phyloP scores from a whole-genome alignment of 1,139 yeast genomes.

The Pichia sorboxylosa region DNA sequence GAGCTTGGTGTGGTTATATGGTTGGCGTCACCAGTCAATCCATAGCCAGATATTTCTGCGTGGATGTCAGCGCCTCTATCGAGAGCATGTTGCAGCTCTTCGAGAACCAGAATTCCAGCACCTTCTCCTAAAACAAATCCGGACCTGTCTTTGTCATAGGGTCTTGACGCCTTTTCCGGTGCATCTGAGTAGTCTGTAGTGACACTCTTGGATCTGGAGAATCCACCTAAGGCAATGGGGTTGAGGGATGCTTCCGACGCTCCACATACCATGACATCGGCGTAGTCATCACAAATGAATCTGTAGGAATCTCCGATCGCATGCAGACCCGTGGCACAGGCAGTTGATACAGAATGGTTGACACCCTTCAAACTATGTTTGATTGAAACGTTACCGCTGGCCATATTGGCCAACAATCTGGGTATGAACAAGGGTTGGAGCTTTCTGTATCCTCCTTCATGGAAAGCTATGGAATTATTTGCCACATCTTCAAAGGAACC shows the following conservation, averaged over 20 bases:
- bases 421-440: conserved; percentile 86
- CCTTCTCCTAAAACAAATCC: conserved; percentile 97
- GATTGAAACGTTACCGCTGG: conserved; percentile 84
- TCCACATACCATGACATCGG: conserved; percentile 84
- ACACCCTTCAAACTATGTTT: conserved; percentile 71
- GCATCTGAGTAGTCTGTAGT: conserved; percentile 49
- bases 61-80: conserved; percentile 55
- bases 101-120: conserved; percentile 68
- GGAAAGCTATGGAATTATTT: conserved; percentile 42
- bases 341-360: conserved; percentile 79
- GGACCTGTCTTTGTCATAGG: conserved; percentile 65
- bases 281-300: conserved; percentile 68
- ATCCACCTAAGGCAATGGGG: conserved; percentile 83
- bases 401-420: conserved; percentile 78
- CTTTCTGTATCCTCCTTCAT: conserved; percentile 48
- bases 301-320: conserved; percentile 88
- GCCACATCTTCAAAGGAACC: conserved; percentile 77
- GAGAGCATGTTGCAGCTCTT: conserved; percentile 65
- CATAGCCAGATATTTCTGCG: conserved; percentile 80
- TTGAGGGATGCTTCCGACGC: conserved; percentile 84
- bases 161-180: conserved; percentile 66
- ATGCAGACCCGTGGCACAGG: conserved; percentile 94
- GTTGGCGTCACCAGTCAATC: conserved; percentile 81
- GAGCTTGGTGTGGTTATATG: conserved; percentile 89
- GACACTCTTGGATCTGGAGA: conserved; percentile 79